Evolutionary conservation across 129 eudicot genomes (phyloP).

Genomic region (Oenanthe sinensis): DNA sequence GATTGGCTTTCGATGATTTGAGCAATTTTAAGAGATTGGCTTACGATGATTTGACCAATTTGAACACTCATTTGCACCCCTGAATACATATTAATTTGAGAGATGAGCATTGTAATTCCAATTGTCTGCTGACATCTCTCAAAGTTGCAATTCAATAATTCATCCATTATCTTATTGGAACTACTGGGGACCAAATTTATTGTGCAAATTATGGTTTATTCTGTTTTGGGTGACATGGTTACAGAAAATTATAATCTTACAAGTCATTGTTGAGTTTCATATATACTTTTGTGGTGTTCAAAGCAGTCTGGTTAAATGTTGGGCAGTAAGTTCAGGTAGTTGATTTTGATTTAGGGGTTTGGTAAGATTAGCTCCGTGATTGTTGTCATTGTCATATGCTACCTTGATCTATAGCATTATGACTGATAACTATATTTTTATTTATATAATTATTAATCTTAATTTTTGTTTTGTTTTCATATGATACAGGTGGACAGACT

Average conservation of each 20-base stretch:
- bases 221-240: not conserved
- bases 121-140: not conserved
- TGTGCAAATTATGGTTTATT: not conserved
- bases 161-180: not conserved
- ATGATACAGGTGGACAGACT: constrained; percentile 90
- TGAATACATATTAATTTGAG: not conserved
- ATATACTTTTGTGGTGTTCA: not conserved
- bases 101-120: not conserved
- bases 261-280: not conserved
- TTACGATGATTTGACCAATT: not conserved
- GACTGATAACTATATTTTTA: not conserved
- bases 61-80: not conserved
- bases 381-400: not conserved
- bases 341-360: not conserved
- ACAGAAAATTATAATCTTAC: not conserved
- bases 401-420: not conserved
- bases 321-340: not conserved
- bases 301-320: not conserved
- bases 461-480: constrained; percentile 9
- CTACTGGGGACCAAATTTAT: not conserved
- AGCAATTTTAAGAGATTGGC: not conserved
- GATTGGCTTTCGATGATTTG: not conserved
- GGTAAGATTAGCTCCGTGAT: not conserved
- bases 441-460: not conserved
- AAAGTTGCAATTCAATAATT: not conserved